Base-by-base conservation (phyloP, 306 rosid genomes). In the Sphenostylis stenocarpa region DNA sequence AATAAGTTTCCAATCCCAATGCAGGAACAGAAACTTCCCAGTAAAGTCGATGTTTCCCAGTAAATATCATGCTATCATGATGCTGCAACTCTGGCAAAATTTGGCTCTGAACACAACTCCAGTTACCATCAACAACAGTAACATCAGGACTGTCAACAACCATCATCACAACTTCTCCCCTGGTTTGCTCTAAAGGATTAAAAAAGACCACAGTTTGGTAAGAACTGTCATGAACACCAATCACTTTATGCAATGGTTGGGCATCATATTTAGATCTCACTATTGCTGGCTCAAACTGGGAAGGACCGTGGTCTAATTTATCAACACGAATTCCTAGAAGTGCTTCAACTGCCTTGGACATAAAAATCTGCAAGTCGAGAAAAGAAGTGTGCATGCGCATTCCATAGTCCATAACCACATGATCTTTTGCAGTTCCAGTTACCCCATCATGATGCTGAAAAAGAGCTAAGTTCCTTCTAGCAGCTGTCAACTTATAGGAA, bases 391-490 rank as follows among this genome's bases (percentile, higher is more conserved):
- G 92, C 99, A 95, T 95, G 71, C 99, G 91, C 74, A 80, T 83
- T 77, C 99, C 99, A 24, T 95, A 95, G 85, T 95, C 97, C 71
- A 58, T 78, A 68, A 95, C 99, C 76, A 95, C 97, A 8, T 95
- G 92, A 81, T 95, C 97, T 80, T 92, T 95, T 61, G 99, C 99
- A 51, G 99, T 95, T 77, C 99, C 99, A 13, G 99, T 92, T 68
- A 95, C 99, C 41, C 99, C 99, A 68, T 95, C 99, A 77, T 95
- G 99, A 84, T 95, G 99, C 91, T 95, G 99, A 82, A 95, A 95
- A 81, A 95, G 99, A 70, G 99, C 99, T 57, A 95, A 85, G 76
- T 95, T 95, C 81, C 99, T 92, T 85, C 99, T 91, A 17, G 97
- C 99, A 77, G 99, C 99, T 6, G 97, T 89, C 89, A 95, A 81